phyloP scores from a whole-genome alignment of 1,139 yeast species.

The Protomyces inundatus region DNA sequence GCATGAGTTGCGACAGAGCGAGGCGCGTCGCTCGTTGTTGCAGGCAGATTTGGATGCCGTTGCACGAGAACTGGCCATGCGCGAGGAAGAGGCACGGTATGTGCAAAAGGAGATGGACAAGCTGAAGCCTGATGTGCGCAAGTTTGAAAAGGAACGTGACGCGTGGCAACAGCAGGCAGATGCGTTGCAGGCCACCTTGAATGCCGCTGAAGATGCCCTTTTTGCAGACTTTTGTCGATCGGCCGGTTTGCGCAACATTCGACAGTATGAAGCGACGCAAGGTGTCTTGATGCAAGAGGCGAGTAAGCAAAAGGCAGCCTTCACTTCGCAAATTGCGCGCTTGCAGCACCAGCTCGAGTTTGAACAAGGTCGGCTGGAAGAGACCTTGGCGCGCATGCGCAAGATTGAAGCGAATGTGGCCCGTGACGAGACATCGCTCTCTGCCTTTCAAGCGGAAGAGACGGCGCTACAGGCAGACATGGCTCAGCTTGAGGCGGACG shows the following conservation, averaged over 20 bases:
- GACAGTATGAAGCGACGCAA: conserved; percentile 62
- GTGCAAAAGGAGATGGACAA: conserved; percentile 42
- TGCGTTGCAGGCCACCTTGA: conserved; percentile 32
- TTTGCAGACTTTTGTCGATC: conserved; percentile 52
- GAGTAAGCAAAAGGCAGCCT: conserved; percentile 60
- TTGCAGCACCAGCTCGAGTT: conserved; percentile 59
- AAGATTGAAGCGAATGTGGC: conserved; percentile 41
- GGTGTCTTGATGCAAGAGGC: conserved; percentile 58
- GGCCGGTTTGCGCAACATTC: conserved; percentile 50
- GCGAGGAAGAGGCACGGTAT: conserved; percentile 52
- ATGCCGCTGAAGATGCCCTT: conserved; percentile 37
- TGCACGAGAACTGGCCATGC: conserved; percentile 44
- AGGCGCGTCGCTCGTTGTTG: conserved; percentile 51
- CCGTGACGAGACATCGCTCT: conserved; percentile 41
- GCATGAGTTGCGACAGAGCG: conserved; percentile 54
- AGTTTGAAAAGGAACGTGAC: conserved; percentile 34
- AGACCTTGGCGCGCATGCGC: conserved; percentile 47
- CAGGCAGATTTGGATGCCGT: conserved; percentile 44
- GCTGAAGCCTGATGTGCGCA: conserved; percentile 39
- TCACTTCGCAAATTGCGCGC: conserved; percentile 56
- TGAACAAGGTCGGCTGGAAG: conserved; percentile 54
- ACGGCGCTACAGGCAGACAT: conserved; percentile 30
- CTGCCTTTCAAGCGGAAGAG: conserved; percentile 39
- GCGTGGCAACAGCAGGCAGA: conserved; percentile 27
- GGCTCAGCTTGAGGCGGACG: background rate